phyloP scores from a whole-genome alignment of 306 rosid species.

The Lagenaria siceraria region DNA sequence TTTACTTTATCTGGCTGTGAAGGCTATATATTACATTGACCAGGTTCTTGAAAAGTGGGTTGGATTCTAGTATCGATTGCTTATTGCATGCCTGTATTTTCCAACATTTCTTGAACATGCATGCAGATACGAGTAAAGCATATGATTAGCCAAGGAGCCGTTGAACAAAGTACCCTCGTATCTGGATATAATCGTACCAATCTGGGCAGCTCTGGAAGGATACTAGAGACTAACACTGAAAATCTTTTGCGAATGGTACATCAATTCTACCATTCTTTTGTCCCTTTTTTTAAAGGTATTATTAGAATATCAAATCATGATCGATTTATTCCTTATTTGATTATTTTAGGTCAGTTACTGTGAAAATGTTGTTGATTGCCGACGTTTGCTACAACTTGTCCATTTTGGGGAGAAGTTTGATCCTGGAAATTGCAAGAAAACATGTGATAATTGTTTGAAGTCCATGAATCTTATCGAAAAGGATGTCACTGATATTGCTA shows the following conservation, averaged over 20 bases:
- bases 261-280: slow-evolving; percentile 5
- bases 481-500: slow-evolving; percentile 73
- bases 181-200: slow-evolving; percentile 49
- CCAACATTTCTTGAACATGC: slow-evolving; percentile 9
- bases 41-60: not conserved
- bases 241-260: slow-evolving; percentile 85
- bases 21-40: not conserved
- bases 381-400: slow-evolving; percentile 75
- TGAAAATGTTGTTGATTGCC: slow-evolving; percentile 86
- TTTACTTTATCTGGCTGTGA: not conserved
- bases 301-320: not conserved
- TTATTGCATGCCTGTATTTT: slow-evolving; percentile 2
- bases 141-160: slow-evolving; percentile 73
- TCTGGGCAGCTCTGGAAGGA: slow-evolving; percentile 53
- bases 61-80: not conserved
- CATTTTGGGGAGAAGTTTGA: slow-evolving; percentile 95
- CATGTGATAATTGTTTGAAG: slow-evolving; percentile 89
- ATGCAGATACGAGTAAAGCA: slow-evolving; percentile 78
- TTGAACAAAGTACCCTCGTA: slow-evolving; percentile 51
- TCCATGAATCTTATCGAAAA: slow-evolving; percentile 52
- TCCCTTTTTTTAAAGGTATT: slow-evolving; percentile 3
- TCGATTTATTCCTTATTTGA: slow-evolving; percentile 6
- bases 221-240: slow-evolving; percentile 79
- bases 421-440: slow-evolving; percentile 69
- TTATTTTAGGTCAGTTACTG: slow-evolving; percentile 78